Evolutionary conservation across 805 yeast genomes (phyloP), one percentile per base, ranked within the genome.

Genomic region (Candida vaughaniae): DNA sequence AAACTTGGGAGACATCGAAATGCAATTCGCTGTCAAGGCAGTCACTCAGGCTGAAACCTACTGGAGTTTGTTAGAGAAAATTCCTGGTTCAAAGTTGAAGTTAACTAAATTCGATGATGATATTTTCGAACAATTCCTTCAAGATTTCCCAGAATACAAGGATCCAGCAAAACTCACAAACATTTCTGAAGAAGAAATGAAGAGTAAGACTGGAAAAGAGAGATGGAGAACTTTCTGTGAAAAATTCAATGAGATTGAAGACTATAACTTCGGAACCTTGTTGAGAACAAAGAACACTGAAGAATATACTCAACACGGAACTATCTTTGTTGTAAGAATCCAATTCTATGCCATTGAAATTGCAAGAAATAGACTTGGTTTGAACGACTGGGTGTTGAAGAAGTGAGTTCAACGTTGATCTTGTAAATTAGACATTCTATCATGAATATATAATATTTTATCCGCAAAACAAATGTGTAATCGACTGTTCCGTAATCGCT

Each of bases 11-110:
- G 58, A 57, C 36, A 88, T 93, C 55, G 99, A 93, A 65, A 88
- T 80, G 74, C 98, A 93, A 69, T 93, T 93, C 56, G 98, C 99
- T 28, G 99, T 93, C 42, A 87, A 85, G 64, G 99, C 98, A 4
- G 99, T 93, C 12, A 81, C 78, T 62, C 98, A 93, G 61, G 93
- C 95, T 41, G 95, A 88, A 56, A 82, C 96, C 1, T 93, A 91
- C 75, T 93, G 96, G 96, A 72, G 73, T 32, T 62, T 93, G 41
- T 65, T 93, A 38, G 75, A 75, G 40, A 78, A 78, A 49, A 67
- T 89, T 39, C 80, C 83, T 43, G 97, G 95, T n/a, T 76, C 93
- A 29, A 77, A 75, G 49, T 71, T 91, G 46, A 84, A 79, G 57
- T 69, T 85, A 43, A 84, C 93, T 33, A 72, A 77, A 53, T 74